Conservation (phyloP, 208 protist species). For the Trypanosoma scelopori region DNA sequence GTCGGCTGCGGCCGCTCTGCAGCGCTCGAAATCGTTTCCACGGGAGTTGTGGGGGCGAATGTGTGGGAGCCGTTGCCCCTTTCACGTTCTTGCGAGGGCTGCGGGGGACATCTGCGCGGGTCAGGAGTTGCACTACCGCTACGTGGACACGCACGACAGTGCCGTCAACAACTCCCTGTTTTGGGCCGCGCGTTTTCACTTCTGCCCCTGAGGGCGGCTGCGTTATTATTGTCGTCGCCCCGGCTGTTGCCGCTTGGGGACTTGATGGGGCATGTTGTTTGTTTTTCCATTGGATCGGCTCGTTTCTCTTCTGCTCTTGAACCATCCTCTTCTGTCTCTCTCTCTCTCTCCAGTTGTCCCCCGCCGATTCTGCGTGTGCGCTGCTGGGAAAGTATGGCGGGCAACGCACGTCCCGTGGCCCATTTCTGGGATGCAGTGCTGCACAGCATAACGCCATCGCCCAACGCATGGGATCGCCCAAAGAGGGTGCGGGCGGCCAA, state of each 20-base stretch:
- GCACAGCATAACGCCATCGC: neutral
- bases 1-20: constrained; percentile 6
- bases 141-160: constrained; percentile 35
- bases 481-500: neutral
- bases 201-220: constrained; percentile 27
- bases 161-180: constrained; percentile 36
- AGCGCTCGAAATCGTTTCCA: constrained; percentile 26
- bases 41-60: constrained; percentile 7
- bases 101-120: constrained; percentile 30
- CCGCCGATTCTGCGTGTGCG: neutral
- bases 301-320: neutral
- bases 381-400: neutral
- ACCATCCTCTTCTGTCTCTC: neutral
- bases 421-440: constrained; percentile 14
- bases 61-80: constrained; percentile 23
- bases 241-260: neutral
- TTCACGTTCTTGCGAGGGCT: constrained; percentile 53
- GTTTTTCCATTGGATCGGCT: too few species aligned
- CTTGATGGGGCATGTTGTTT: too few species aligned
- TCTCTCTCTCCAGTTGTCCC: neutral
- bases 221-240: constrained; percentile 13
- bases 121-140: constrained; percentile 65
- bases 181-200: constrained; percentile 73
- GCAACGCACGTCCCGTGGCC: neutral
- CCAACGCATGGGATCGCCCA: neutral